These are phyloP conservation scores for Papiliotrema laurentii DNA, from an alignment of 1,284 basidiomycete species.

Conservation along the genomic window DNA sequence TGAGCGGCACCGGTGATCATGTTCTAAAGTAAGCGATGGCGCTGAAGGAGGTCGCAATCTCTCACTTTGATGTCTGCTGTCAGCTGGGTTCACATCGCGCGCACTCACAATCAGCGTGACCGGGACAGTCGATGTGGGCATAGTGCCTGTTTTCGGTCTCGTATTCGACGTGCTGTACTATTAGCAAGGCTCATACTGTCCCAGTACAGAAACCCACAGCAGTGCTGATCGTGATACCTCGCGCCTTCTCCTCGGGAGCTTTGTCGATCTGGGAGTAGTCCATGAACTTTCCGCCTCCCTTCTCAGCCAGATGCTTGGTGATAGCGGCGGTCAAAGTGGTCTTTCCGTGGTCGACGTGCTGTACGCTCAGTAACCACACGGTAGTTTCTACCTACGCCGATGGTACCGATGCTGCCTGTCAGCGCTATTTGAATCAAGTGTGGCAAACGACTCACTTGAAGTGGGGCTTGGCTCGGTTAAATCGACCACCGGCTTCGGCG, in stretches of 20 bases:
- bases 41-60: background rate
- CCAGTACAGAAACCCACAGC: slow-evolving; percentile 39
- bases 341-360: slow-evolving; percentile 88
- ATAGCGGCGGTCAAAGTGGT: slow-evolving; percentile 98
- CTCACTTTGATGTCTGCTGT: slow-evolving; percentile 25
- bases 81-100: slow-evolving; percentile 3
- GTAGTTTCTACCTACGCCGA: slow-evolving; percentile 53
- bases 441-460: slow-evolving; percentile 61
- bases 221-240: slow-evolving; percentile 92
- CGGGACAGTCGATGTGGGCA: slow-evolving; percentile 97
- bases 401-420: slow-evolving; percentile 69
- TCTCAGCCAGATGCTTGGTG: slow-evolving; percentile 86
- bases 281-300: slow-evolving; percentile 84
- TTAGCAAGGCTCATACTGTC: background rate
- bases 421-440: background rate
- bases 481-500: slow-evolving; percentile 64
- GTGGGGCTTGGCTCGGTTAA: slow-evolving; percentile 82
- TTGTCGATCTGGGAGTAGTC: slow-evolving; percentile 99
- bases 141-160: slow-evolving; percentile 90
- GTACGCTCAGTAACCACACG: background rate
- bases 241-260: slow-evolving; percentile 99
- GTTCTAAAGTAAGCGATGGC: slow-evolving; percentile 64
- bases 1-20: slow-evolving; percentile 99
- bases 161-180: slow-evolving; percentile 94
- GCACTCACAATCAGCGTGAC: slow-evolving; percentile 49